A percentile compares a stretch with the other conserved stretches of the same genome.
These are phyloP conservation scores for Rhodotorula babjevae DNA, from an alignment of 768 basidiomycete genomes.

Conservation along the genomic window DNA sequence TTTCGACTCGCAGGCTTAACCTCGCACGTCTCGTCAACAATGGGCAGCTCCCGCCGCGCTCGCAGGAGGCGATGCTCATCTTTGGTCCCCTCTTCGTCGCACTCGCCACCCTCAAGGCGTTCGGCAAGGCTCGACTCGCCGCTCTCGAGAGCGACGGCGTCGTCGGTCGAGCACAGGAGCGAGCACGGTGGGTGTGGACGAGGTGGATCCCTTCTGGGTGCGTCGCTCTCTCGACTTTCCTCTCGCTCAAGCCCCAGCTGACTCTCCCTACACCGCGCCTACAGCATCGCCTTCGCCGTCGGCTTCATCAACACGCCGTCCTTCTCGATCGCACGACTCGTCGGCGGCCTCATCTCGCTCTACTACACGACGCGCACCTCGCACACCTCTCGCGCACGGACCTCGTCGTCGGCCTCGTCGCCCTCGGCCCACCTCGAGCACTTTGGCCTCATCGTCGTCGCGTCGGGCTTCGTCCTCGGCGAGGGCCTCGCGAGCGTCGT, in stretches of 20 bases:
- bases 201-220: conserved; percentile 45
- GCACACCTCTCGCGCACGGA: conserved; percentile 45
- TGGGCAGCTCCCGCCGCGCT: conserved; percentile 73
- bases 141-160: neutral
- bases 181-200: conserved; percentile 6
- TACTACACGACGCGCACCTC: conserved; percentile 53
- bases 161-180: neutral
- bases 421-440: conserved; percentile 25
- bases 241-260: neutral
- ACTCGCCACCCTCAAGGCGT: conserved; percentile 64
- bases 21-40: conserved; percentile 53
- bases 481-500: conserved; percentile 86
- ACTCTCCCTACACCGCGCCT: neutral
- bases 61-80: conserved; percentile 67
- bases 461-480: conserved; percentile 91
- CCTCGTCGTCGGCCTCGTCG: conserved; percentile 37
- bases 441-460: conserved; percentile 75
- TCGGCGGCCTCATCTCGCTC: conserved; percentile 79
- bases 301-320: conserved; percentile 90
- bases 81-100: conserved; percentile 69
- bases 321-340: conserved; percentile 82
- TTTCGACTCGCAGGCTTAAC: conserved; percentile 46
- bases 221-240: conserved; percentile 47
- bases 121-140: conserved; percentile 54
- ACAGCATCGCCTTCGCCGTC: conserved; percentile 38